Percentiles rank a stretch among this genome's conserved stretches.
Evolutionary conservation across 805 yeast genomes (phyloP).

Genomic region (Cyberlindnera bimundalis): DNA sequence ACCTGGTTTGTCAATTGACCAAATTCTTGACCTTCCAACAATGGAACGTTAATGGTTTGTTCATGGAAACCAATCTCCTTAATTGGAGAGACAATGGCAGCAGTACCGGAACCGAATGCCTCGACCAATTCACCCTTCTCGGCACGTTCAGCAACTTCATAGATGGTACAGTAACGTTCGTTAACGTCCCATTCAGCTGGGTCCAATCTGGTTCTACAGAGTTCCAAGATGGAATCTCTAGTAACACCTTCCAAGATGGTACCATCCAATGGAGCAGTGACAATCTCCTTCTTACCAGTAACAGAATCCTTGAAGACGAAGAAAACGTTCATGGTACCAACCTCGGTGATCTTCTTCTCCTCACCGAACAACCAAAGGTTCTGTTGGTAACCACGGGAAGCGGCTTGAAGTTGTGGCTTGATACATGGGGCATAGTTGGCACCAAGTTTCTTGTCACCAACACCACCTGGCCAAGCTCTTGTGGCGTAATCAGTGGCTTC

Average conservation of each 20-base stretch:
- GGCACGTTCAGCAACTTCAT: conserved; percentile 76
- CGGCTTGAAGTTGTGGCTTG: conserved; percentile 87
- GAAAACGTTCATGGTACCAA: conserved; percentile 96
- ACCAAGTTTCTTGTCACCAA: conserved; percentile 93
- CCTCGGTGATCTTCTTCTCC: conserved; percentile 86
- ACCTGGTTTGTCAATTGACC: conserved; percentile 77
- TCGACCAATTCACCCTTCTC: conserved; percentile 81
- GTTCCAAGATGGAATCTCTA: conserved; percentile 77
- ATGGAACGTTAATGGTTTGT: conserved; percentile 70
- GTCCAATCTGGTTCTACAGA: conserved; percentile 74
- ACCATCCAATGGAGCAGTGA: conserved; percentile 96
- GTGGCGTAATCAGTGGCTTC: conserved; percentile 96
- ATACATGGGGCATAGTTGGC: conserved; percentile 97
- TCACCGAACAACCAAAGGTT: conserved; percentile 96
- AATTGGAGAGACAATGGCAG: conserved; percentile 95
- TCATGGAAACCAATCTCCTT: conserved; percentile 81
- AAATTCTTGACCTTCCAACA: conserved; percentile 71
- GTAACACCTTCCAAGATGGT: conserved; percentile 97
- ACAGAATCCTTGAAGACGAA: conserved; percentile 73
- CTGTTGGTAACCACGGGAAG: conserved; percentile 88
- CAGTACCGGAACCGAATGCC: conserved; percentile 97
- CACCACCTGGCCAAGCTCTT: conserved; percentile 99
- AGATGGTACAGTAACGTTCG: conserved; percentile 82
- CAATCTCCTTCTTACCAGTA: conserved; percentile 85
- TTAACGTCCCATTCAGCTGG: conserved; percentile 74